A percentile compares a stretch with the other conserved stretches of the same genome.
phyloP scores from a whole-genome alignment of 441 rosid genomes.

The Viola pubescens region DNA sequence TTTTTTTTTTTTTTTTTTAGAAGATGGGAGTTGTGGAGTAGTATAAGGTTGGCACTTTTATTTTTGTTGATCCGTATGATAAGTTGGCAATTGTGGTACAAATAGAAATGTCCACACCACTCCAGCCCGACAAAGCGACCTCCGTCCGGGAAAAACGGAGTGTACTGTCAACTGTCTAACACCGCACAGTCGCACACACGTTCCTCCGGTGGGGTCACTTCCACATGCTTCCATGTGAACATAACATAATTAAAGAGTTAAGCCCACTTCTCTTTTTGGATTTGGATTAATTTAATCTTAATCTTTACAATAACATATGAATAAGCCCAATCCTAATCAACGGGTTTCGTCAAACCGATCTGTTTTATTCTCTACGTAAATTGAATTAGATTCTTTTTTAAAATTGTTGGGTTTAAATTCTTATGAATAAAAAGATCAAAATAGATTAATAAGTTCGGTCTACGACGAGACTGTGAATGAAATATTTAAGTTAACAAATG shows the following conservation, averaged over 20 bases:
- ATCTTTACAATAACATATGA: background rate
- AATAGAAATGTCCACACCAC: constrained; percentile 14
- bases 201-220: constrained; percentile 37
- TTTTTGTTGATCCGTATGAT: background rate
- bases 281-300: background rate
- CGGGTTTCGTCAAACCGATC: no score
- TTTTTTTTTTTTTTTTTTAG: no score
- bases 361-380: no score
- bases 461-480: no score
- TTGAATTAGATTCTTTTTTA: no score
- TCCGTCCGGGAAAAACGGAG: constrained; percentile 60
- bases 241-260: background rate
- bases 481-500: no score
- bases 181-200: constrained; percentile 8
- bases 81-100: constrained; percentile 9
- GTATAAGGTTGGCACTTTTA: no score
- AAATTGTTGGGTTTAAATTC: no score
- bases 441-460: no score
- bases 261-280: background rate
- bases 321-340: background rate
- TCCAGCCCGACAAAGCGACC: constrained; percentile 46
- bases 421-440: no score
- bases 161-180: constrained; percentile 30
- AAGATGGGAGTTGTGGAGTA: no score
- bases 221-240: constrained; percentile 74